Evolutionary conservation across 140 eudicot genomes (phyloP).

Genomic region (Bidens hawaiensis): DNA sequence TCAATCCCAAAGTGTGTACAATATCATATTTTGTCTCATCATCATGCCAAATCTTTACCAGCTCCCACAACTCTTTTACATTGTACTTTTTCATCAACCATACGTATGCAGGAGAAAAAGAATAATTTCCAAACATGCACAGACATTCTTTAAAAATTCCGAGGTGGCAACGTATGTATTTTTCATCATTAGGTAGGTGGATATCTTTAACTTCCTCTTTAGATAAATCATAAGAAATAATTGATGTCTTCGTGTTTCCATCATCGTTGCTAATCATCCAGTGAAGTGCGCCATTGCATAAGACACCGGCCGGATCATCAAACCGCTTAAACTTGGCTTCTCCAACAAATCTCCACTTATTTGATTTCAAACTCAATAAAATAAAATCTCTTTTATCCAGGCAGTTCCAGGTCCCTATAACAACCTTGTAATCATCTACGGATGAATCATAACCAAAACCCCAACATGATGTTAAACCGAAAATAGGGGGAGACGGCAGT

Average conservation of each 20-base stretch:
- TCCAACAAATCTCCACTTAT: background rate
- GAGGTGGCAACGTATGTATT: background rate
- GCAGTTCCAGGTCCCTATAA: background rate
- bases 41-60: background rate
- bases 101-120: no score
- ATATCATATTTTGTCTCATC: background rate
- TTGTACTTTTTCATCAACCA: background rate
- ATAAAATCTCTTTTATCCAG: background rate
- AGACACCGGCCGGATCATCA: background rate
- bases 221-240: constrained; percentile 9
- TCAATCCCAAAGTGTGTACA: background rate
- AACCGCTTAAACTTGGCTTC: background rate
- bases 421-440: constrained; percentile 6
- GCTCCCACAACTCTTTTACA: background rate
- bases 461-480: background rate
- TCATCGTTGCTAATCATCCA: background rate
- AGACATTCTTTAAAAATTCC: background rate
- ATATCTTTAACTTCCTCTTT: background rate
- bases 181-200: background rate
- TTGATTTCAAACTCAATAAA: background rate
- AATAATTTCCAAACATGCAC: background rate
- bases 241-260: background rate
- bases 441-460: constrained; percentile 15
- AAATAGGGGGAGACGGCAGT: background rate
- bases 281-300: constrained; percentile 13